Evolutionary conservation across 257 asterid genomes (phyloP), one percentile per base, ranked within the genome.

Genomic region (Petrea volubilis): DNA sequence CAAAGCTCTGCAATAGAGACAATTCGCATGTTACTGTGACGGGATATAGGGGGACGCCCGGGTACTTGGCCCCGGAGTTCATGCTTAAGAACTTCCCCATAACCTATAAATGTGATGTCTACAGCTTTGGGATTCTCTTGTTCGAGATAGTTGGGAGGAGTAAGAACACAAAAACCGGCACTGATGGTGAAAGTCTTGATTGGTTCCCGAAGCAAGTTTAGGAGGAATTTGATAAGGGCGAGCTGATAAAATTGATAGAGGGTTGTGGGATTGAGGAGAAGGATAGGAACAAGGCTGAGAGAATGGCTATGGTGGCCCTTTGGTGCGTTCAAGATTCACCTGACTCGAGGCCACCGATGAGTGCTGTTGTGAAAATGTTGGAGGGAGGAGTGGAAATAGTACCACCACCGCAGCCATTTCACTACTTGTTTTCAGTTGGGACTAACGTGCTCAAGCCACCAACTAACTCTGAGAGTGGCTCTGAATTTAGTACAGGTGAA

Each of bases 251-350:
- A 4, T 40, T 81, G 33, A 64, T n/a, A 3, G 71, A 34, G 7
- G 74, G 31, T 7, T 61, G 79, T 50, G 77, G 75, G 8, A 71
- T 81, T 15, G 78, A 74, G 59, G 80, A 79, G 24, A 62, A 80
- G 25, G 77, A 77, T 18, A 67, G 72, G 41, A 76, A 29, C 11
- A 74, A 49, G 52, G 85, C 78, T 0, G 71, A 77, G 57, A 70
- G 60, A 64, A 74, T 55, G 78, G 77, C 82, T 34, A 59, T 64
- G 73, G 73, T 81, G 46, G 82, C 85, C 0, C 62, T 81, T 21
- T 81, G 82, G 85, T 81, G 80, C 41, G 85, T 64, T 34, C 82
- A 81, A 44, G 81, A 78, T 24, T 60, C 81, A 6, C 83, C 79
- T 0, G 67, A 71, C 4, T 52, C 59, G 7, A 66, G 80, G 74